Evolutionary conservation across 2,329 filamentous ascomycete genomes (phyloP).

Genomic region (Basipetospora sp.): DNA sequence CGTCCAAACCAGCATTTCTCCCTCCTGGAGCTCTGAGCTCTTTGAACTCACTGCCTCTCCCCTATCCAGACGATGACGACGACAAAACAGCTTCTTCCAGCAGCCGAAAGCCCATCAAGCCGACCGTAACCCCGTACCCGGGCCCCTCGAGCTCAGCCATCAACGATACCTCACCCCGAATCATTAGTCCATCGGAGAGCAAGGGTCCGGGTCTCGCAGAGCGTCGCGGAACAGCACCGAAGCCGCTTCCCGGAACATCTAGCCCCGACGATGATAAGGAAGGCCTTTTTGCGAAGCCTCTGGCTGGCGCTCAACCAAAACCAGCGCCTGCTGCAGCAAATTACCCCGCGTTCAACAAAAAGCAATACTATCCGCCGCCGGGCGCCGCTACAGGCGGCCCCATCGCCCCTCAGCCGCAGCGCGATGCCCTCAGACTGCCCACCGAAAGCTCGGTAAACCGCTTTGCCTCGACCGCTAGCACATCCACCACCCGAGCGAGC

Average conservation of each 20-base stretch:
- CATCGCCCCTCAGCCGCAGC: constrained; percentile 7
- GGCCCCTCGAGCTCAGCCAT: constrained; percentile 31
- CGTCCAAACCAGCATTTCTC: constrained; percentile 44
- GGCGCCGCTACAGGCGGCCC: constrained; percentile 19
- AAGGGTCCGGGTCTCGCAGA: constrained; percentile 58
- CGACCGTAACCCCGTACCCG: constrained; percentile 21
- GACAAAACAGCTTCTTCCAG: not conserved
- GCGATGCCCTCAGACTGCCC: constrained; percentile 23
- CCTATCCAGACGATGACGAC: constrained; percentile 60
- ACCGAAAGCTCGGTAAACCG: constrained; percentile 40
- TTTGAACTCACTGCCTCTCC: constrained; percentile 40
- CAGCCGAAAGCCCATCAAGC: constrained; percentile 27
- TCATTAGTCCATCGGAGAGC: constrained; percentile 40
- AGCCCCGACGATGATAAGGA: constrained; percentile 63
- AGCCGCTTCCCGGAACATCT: constrained; percentile 68
- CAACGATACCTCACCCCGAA: constrained; percentile 37
- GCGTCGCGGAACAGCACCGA: constrained; percentile 65
- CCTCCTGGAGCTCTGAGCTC: constrained; percentile 58
- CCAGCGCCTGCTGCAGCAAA: constrained; percentile 11
- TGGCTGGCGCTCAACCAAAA: constrained; percentile 22
- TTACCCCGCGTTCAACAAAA: constrained; percentile 38
- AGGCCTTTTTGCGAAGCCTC: constrained; percentile 60
- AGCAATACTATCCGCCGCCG: constrained; percentile 47
- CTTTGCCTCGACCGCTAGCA: constrained; percentile 72
- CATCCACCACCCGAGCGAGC: constrained; percentile 79